These are phyloP conservation scores for Apiospora phragmitis DNA, from an alignment of 2,329 filamentous ascomycete species.

Conservation along the genomic window DNA sequence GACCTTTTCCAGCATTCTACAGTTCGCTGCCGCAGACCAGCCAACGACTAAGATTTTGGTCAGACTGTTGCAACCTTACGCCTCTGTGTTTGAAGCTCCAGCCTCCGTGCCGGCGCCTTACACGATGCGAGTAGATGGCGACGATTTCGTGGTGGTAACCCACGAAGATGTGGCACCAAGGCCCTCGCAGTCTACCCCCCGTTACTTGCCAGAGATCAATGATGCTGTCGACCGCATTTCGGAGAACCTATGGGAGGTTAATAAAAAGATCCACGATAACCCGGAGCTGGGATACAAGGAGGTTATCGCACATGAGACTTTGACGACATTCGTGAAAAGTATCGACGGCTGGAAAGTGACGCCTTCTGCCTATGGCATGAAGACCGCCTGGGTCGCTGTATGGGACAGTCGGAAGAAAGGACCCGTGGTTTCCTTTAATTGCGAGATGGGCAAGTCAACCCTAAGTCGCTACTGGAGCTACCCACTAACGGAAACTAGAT, in stretches of 20 bases:
- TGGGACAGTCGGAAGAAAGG: conserved; percentile 47
- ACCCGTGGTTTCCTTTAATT: conserved; percentile 47
- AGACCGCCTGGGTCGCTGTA: conserved; percentile 53
- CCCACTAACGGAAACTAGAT: conserved; percentile 30
- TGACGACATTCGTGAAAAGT: conserved; percentile 47
- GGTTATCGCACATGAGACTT: conserved; percentile 47
- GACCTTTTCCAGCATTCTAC: not conserved
- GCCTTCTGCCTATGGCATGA: conserved; percentile 49
- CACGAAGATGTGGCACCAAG: not conserved
- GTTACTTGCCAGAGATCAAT: conserved; percentile 37
- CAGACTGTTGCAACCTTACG: too few species aligned
- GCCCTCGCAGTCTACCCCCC: not conserved
- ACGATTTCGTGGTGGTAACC: conserved; percentile 6
- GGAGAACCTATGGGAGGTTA: conserved; percentile 43
- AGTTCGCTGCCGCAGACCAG: not conserved
- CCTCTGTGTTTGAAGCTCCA: too few species aligned
- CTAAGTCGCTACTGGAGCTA: too few species aligned
- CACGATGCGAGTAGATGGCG: not conserved
- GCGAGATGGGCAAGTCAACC: conserved; percentile 41
- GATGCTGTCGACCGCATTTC: conserved; percentile 39
- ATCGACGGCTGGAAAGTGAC: conserved; percentile 51
- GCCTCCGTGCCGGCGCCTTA: too few species aligned
- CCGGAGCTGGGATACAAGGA: conserved; percentile 51
- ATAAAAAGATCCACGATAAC: conserved; percentile 52
- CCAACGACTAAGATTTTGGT: not conserved